These are phyloP conservation scores for Ascochyta lentis DNA, from an alignment of 2,329 filamentous ascomycete species.

Conservation along the genomic window DNA sequence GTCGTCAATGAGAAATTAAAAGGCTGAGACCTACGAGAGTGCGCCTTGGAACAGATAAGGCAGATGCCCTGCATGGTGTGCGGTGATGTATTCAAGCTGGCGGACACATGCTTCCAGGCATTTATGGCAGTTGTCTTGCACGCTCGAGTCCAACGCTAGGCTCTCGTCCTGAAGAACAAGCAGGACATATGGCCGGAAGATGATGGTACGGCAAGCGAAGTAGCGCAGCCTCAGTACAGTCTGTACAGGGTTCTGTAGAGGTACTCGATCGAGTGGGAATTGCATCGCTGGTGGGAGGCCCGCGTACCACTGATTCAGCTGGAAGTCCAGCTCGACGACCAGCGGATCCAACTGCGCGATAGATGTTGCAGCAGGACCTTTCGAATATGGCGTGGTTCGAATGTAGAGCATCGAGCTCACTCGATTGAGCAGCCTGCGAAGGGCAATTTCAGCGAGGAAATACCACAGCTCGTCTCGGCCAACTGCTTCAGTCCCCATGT, in stretches of 20 bases:
- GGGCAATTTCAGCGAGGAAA: slow-evolving; percentile 81
- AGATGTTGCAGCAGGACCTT: slow-evolving; percentile 61
- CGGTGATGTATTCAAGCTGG: slow-evolving; percentile 78
- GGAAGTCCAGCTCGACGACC: slow-evolving; percentile 80
- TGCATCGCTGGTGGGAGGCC: slow-evolving; percentile 76
- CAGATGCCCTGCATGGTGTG: slow-evolving; percentile 82
- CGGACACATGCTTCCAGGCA: slow-evolving; percentile 81
- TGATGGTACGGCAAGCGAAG: slow-evolving; percentile 85
- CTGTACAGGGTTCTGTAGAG: slow-evolving; percentile 76
- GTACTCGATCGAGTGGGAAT: slow-evolving; percentile 73
- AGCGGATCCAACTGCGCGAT: slow-evolving; percentile 78
- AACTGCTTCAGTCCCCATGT: slow-evolving; percentile 68
- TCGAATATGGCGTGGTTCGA: slow-evolving; percentile 59
- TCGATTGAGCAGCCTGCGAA: slow-evolving; percentile 77
- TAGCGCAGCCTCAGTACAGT: slow-evolving; percentile 80
- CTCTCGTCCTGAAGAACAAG: slow-evolving; percentile 81
- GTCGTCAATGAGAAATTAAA: neutral
- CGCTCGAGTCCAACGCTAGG: slow-evolving; percentile 71
- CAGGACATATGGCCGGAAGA: slow-evolving; percentile 82
- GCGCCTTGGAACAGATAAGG: slow-evolving; percentile 87
- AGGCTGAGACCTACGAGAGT: slow-evolving; percentile 54
- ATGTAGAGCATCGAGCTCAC: slow-evolving; percentile 82
- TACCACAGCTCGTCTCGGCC: slow-evolving; percentile 85
- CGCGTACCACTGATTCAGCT: slow-evolving; percentile 85
- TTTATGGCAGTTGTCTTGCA: slow-evolving; percentile 79